Base-by-base conservation (phyloP, 768 basidiomycete species). In the Tulasnella sp. region DNA sequence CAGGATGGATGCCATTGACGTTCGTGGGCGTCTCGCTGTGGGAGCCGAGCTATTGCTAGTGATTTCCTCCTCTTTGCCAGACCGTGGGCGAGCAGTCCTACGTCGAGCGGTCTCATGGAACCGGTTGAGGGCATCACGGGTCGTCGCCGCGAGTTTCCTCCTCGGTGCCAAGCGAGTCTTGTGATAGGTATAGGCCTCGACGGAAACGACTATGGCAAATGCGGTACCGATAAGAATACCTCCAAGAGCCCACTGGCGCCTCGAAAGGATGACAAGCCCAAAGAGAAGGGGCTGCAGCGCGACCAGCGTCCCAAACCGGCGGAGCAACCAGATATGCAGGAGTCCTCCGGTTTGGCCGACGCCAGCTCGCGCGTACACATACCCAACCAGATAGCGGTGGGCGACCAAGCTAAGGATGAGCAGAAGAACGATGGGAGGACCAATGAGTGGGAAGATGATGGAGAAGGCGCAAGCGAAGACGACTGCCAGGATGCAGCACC, bases 1-100 rank as follows among this genome's bases (percentile, higher is more conserved):
- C 78, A 94, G 85, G 72, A 94, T 91, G 51, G 91, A 91, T 6
- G 92, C 92, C 86, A 93, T 91, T 4, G 92, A 93, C 7, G 91
- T 90, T 78, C 92, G 88, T 57, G 86, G 83, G 35, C 88, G 85
- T 67, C 84, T 82, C 40, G 75, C 74, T n/a, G 82, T n/a, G 23
- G 81, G 37, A 73, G 82, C 82, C 29, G 84, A 84, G 61, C 61
- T 87, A 74, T 88, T 84, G 80, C 88, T 88, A 16, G 85, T 86
- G 79, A 86, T 88, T 79, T 89, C 88, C 77, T 89, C 89, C 69
- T 89, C 87, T 81, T 32, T 82, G 82, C 9, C 81, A 83, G 71
- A 84, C 35, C 39, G 35, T 29, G 75, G 75, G 4, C 61, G 61
- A 32, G 61, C 61, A 29, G 16, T 29, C 73, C 70, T 48, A 73